Evolutionary conservation across 2,329 filamentous ascomycete genomes (phyloP).

Genomic region (Claviceps maximensis): DNA sequence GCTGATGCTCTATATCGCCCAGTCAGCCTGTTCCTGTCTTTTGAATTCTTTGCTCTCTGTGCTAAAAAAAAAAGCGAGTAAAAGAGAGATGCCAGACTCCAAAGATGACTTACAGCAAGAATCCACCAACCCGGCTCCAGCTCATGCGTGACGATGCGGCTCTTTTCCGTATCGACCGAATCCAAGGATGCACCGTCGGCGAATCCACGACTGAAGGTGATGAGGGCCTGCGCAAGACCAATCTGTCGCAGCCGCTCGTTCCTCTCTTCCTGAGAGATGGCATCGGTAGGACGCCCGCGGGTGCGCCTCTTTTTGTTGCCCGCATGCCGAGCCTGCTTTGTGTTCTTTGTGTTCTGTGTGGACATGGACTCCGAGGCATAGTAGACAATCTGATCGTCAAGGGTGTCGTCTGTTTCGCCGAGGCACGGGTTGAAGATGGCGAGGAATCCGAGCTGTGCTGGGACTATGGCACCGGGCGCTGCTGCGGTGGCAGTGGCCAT

Average conservation of each 20-base stretch:
- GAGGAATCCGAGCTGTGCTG: conserved; percentile 79
- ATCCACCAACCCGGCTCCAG: conserved; percentile 93
- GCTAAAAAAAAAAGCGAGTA: background rate
- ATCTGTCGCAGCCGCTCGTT: conserved; percentile 87
- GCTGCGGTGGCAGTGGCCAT: conserved; percentile 13
- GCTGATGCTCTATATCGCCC: conserved; percentile 42
- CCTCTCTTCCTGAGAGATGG: conserved; percentile 48
- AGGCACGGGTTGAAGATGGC: conserved; percentile 90
- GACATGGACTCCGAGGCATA: conserved; percentile 55
- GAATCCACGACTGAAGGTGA: conserved; percentile 83
- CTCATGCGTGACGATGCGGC: conserved; percentile 72
- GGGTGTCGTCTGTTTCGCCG: conserved; percentile 41
- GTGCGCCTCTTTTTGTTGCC: conserved; percentile 29
- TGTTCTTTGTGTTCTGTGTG: too few relatives aligned
- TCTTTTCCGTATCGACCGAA: conserved; percentile 81
- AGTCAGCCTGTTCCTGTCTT: background rate
- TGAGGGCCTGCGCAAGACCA: conserved; percentile 91
- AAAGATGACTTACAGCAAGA: conserved; percentile 52
- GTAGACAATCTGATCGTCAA: conserved; percentile 81
- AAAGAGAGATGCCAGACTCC: background rate
- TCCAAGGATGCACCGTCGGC: conserved; percentile 65
- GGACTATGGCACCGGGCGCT: conserved; percentile 24
- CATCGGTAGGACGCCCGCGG: conserved; percentile 27
- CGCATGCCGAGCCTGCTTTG: conserved; percentile 15
- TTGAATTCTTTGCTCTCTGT: background rate